Base-by-base conservation (phyloP, 495 filamentous ascomycete genomes). In the Xylaria sp. region DNA sequence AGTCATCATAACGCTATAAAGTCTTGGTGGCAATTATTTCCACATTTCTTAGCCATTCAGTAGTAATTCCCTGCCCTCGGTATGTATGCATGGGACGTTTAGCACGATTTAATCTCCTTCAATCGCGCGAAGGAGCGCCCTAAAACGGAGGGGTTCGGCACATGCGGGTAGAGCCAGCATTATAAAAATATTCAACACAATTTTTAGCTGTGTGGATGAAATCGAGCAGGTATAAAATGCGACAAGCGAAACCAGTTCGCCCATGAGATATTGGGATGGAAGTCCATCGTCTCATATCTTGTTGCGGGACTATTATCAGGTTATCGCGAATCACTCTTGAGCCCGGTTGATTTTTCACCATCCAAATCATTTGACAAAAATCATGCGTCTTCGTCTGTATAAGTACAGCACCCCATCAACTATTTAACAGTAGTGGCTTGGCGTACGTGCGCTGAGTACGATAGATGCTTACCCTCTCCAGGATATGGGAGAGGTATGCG, bases 1-100 rank as follows among this genome's bases (percentile, higher is more conserved):
- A 66, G 62, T 67, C 64, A 67, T 67, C 64, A 67, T 67, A 21
- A 43, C 29, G 48, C 48, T 26, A 63, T 48, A 17, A 26, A 26
- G 5, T 8, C 37, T 62, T 62, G 37, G 37, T n/a, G 37, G 21
- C 26, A 62, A 29, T 44, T n/a, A 31, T 43, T 66, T 66, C 43
- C 29, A 26, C 62, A 29, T 66, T 19, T 31, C 1, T 66, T 31
- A 29, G 15, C 59, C 9, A 48, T 64, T 53, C 35, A 41, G 29
- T 67, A 53, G 64, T 55, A 67, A 41, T 66, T 52, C 44, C 5
- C n/a, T 35, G 31, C 8, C 19, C 62, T 52, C 29, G 5, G 3
- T 24, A 52, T 31, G 24, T 14, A 15, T 7, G 26, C 26, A 43
- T 40, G n/a, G n/a, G 5, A 14, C 35, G n/a, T 24, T 37, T 26